Conservation (phyloP, 768 basidiomycete species). For the Amyloporia xantha region DNA sequence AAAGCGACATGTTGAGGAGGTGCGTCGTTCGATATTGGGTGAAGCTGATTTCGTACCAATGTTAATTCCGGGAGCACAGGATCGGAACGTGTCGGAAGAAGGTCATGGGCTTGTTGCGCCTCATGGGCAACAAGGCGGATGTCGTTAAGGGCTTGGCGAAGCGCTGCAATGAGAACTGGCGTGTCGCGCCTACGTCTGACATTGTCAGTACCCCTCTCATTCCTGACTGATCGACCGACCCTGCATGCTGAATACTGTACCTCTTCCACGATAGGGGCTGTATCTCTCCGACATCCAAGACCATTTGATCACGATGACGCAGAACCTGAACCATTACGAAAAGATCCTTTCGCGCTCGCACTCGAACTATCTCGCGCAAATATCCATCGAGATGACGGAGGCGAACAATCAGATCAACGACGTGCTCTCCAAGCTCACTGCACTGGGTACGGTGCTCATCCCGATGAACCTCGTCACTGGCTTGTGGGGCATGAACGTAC, state of each 20-base stretch:
- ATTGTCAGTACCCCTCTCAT: conserved; percentile 64
- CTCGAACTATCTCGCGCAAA: conserved; percentile 98
- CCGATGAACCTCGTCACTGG: conserved; percentile 97
- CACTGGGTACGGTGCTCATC: conserved; percentile 94
- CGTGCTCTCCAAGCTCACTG: conserved; percentile 93
- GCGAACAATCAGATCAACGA: conserved; percentile 99
- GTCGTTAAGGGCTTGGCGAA: conserved; percentile 99
- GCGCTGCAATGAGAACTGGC: conserved; percentile 98
- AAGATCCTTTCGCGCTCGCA: conserved; percentile 98
- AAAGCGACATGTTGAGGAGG: conserved; percentile 94
- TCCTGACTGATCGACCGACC: neutral
- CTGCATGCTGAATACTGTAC: conserved; percentile 1
- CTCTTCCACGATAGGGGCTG: conserved; percentile 53
- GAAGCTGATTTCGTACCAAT: no score
- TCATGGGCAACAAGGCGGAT: conserved; percentile 99
- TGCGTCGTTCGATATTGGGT: conserved; percentile 18
- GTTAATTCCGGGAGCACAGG: conserved; percentile 27
- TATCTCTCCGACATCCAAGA: conserved; percentile 97
- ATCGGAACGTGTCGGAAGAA: conserved; percentile 99
- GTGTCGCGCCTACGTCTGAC: conserved; percentile 94
- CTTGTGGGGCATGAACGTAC: conserved; percentile 99
- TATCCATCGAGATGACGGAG: conserved; percentile 99
- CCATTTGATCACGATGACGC: conserved; percentile 99
- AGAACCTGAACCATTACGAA: conserved; percentile 99
- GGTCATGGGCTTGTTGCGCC: conserved; percentile 92